Percentiles rank a stretch among this genome's conserved stretches.
phyloP scores from a whole-genome alignment of 371 early-diverging fungal species.

The Apophysomyces trapeziformis region DNA sequence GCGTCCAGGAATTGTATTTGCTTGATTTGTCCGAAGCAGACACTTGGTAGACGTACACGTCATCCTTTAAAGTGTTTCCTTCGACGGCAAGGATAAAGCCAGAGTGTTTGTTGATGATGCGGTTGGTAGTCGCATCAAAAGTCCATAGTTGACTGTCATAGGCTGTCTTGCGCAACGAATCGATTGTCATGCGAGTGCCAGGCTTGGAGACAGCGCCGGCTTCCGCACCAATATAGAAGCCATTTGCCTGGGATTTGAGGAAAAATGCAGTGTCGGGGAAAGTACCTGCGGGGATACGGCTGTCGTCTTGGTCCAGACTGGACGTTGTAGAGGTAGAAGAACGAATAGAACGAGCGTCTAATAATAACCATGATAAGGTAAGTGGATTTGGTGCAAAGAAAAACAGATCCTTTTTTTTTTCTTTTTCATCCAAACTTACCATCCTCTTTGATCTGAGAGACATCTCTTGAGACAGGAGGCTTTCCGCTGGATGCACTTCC shows the following conservation, averaged over 20 bases:
- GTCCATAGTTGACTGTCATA: conserved; percentile 61
- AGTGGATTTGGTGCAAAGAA: background rate
- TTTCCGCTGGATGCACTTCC: conserved; percentile 21
- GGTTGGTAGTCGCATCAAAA: conserved; percentile 40
- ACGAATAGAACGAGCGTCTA: conserved; percentile 41
- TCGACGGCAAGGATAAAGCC: conserved; percentile 56
- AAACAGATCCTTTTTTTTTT: background rate
- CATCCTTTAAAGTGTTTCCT: conserved; percentile 37
- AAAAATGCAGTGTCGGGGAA: conserved; percentile 50
- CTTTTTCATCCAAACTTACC: conserved; percentile 24
- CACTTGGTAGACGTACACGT: conserved; percentile 48
- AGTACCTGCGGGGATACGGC: conserved; percentile 33
- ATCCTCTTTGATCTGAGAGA: conserved; percentile 44
- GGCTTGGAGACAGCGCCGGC: conserved; percentile 21
- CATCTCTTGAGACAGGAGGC: conserved; percentile 17
- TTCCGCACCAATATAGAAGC: conserved; percentile 42
- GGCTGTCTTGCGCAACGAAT: conserved; percentile 36
- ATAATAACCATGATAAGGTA: background rate
- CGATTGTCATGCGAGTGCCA: conserved; percentile 38
- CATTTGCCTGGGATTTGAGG: conserved; percentile 41
- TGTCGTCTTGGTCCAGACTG: conserved; percentile 39
- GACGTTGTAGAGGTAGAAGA: conserved; percentile 35
- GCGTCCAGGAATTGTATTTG: conserved; percentile 34
- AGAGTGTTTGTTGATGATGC: conserved; percentile 55
- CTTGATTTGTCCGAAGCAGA: conserved; percentile 19